phyloP scores from a whole-genome alignment of 2,329 filamentous ascomycete genomes.

The Mycosphaerelloides madeirae region DNA sequence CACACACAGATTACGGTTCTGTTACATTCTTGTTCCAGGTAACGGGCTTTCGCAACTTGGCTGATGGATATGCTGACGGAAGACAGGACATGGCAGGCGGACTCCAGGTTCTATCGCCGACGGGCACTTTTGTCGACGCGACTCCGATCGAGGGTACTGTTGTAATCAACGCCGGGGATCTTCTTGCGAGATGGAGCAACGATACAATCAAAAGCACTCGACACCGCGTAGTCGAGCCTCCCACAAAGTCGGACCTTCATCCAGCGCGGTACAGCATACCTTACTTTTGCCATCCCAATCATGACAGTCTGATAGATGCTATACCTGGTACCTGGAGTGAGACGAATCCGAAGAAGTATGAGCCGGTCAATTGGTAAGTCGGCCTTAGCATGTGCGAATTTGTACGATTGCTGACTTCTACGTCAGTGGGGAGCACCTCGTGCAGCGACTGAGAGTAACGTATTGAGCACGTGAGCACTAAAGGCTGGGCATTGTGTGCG shows the following conservation, averaged over 20 bases:
- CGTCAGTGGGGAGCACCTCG: constrained; percentile 69
- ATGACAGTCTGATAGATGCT: constrained; percentile 68
- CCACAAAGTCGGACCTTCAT: constrained; percentile 54
- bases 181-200: constrained; percentile 75
- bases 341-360: constrained; percentile 67
- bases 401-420: background rate
- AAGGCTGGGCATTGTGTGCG: too few species aligned
- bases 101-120: constrained; percentile 62
- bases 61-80: background rate
- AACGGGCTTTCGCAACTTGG: background rate
- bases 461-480: constrained; percentile 20
- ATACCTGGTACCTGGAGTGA: constrained; percentile 72
- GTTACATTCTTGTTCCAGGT: constrained; percentile 48
- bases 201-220: constrained; percentile 85
- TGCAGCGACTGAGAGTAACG: constrained; percentile 71
- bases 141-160: constrained; percentile 75
- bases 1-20: constrained; percentile 63
- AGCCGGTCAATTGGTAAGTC: constrained; percentile 54
- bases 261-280: constrained; percentile 78
- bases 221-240: constrained; percentile 84
- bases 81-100: constrained; percentile 51
- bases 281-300: constrained; percentile 88
- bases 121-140: constrained; percentile 71
- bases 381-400: background rate
- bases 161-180: constrained; percentile 82